Evolutionary conservation across 805 yeast genomes (phyloP).

Genomic region (Ogataea nakhonphanomensis): DNA sequence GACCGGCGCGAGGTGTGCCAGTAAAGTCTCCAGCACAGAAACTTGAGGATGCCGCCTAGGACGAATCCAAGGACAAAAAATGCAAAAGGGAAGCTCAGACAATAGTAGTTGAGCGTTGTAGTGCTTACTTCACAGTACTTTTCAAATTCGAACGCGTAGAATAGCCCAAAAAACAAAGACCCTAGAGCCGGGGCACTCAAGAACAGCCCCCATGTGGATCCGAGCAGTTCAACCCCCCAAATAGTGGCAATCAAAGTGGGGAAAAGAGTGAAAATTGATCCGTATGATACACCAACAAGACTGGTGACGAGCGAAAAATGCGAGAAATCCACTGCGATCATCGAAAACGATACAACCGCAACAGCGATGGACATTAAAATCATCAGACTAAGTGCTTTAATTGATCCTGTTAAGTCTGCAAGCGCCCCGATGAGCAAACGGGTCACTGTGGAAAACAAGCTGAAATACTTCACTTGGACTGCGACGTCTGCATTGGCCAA

Average conservation of each 20-base stretch:
- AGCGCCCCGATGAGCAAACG: conserved; percentile 23
- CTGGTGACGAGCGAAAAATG: conserved; percentile 12
- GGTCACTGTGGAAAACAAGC: conserved; percentile 29
- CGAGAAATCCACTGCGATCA: conserved; percentile 12
- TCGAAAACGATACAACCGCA: conserved; percentile 10
- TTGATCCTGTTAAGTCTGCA: conserved; percentile 12
- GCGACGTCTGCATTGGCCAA: conserved; percentile 11
- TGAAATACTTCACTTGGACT: conserved; percentile 18
- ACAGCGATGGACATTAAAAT: conserved; percentile 7
- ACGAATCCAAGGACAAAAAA: conserved; percentile 11
- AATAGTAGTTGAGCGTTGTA: conserved; percentile 5
- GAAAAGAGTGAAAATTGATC: conserved; percentile 74
- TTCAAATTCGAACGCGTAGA: conserved; percentile 67
- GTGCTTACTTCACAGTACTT: conserved; percentile 24
- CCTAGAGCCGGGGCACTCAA: conserved; percentile 89
- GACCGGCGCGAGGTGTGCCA: conserved; percentile 14
- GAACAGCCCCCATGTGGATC: conserved; percentile 84
- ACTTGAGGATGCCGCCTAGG: conserved; percentile 12
- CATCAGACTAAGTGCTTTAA: conserved; percentile 7
- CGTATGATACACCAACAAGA: conserved; percentile 68
- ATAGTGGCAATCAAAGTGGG: conserved; percentile 74
- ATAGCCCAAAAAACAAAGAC: conserved; percentile 60
- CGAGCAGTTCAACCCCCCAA: conserved; percentile 84
- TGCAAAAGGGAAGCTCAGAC: conserved; percentile 19
- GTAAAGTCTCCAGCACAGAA: conserved; percentile 18